phyloP scores from a whole-genome alignment of 495 filamentous ascomycete genomes.

The Hypoxylon trugodes region DNA sequence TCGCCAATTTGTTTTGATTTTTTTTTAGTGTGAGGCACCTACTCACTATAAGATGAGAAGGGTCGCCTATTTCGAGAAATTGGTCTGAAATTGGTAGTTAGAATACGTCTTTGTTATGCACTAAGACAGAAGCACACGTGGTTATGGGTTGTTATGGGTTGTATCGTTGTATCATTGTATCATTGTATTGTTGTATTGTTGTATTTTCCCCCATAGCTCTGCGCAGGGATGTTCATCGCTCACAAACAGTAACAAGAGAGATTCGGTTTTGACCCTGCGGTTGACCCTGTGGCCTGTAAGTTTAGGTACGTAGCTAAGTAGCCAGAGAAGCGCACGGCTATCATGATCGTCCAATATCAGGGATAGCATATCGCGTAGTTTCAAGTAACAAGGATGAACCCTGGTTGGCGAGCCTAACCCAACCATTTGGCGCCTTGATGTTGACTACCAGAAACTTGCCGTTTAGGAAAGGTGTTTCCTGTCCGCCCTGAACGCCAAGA shows the following conservation, averaged over 20 bases:
- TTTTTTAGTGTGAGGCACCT: conserved; percentile 9
- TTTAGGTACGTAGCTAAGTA: too few species aligned
- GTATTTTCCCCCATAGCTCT: conserved; percentile 9
- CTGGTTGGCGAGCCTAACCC: conserved; percentile 26
- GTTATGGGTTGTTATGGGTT: background rate
- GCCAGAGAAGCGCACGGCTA: conserved; percentile 25
- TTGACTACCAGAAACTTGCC: conserved; percentile 43
- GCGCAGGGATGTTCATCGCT: conserved; percentile 33
- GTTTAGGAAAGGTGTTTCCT: conserved; percentile 35
- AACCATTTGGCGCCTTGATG: conserved; percentile 40
- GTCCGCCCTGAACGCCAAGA: conserved; percentile 35
- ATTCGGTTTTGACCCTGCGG: conserved; percentile 19
- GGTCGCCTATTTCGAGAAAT: conserved; percentile 5
- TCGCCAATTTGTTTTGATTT: conserved; percentile 16
- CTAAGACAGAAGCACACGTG: conserved; percentile 1
- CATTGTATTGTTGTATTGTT: background rate
- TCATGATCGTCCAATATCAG: conserved; percentile 32
- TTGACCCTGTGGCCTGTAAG: background rate
- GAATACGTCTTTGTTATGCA: conserved; percentile 1
- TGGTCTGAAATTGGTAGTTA: background rate
- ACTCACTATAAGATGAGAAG: conserved; percentile 8
- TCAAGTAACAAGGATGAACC: conserved; percentile 37
- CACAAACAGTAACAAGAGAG: conserved; percentile 29
- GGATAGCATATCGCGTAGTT: conserved; percentile 36
- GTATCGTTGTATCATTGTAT: background rate